These are phyloP conservation scores for Funneliformis mosseae DNA, from an alignment of 192 early-diverging fungal species.

Conservation along the genomic window DNA sequence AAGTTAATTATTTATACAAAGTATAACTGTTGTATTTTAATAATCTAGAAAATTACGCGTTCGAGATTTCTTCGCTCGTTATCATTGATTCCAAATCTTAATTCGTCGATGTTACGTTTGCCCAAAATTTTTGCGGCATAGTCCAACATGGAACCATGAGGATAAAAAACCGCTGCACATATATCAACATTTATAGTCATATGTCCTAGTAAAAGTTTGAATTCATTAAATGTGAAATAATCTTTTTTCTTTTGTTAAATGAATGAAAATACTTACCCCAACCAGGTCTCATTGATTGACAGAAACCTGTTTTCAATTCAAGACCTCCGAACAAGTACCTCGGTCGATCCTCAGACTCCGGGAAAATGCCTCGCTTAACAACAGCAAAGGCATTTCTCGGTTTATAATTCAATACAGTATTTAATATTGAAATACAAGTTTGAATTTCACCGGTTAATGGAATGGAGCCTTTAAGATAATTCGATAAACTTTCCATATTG, in stretches of 20 bases:
- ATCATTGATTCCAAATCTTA: neutral
- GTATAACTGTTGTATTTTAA: neutral
- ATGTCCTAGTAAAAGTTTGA: neutral
- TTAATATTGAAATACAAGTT: neutral
- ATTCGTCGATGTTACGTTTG: neutral
- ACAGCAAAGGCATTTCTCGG: neutral
- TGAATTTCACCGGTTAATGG: neutral
- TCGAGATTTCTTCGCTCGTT: neutral
- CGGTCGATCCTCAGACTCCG: neutral
- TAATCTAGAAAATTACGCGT: neutral
- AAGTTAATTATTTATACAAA: neutral
- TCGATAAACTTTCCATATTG: neutral
- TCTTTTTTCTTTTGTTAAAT: neutral
- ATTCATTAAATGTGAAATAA: neutral
- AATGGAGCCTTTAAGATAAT: neutral
- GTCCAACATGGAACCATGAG: neutral
- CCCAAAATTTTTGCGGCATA: neutral
- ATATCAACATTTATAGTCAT: constrained; percentile 21
- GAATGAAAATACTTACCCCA: neutral
- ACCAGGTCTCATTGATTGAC: constrained; percentile 13
- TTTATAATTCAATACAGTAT: constrained; percentile 23
- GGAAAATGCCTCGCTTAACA: constrained; percentile 19
- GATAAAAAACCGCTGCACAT: constrained; percentile 15
- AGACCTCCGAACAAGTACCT: neutral
- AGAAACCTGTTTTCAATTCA: constrained; percentile 16